phyloP scores from a whole-genome alignment of 345 rosid genomes.

The Corchorus olitorius region DNA sequence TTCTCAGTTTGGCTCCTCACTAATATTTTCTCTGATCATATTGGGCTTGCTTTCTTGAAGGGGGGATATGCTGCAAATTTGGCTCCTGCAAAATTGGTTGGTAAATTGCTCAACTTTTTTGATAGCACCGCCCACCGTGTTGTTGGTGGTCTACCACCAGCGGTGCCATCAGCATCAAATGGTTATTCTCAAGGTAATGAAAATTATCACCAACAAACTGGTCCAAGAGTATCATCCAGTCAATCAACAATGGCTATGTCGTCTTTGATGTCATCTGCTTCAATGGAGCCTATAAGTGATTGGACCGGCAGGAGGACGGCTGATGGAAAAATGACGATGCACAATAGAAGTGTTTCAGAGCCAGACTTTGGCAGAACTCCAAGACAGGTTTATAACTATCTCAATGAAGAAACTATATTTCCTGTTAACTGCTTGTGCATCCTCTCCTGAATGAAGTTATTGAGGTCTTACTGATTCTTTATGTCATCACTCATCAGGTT shows the following conservation, averaged over 20 bases:
- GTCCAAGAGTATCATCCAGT: slow-evolving; percentile 60
- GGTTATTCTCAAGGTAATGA: slow-evolving; percentile 45
- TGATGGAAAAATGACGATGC: slow-evolving; percentile 64
- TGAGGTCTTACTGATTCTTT: slow-evolving; percentile 24
- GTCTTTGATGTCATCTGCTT: slow-evolving; percentile 67
- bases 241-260: slow-evolving; percentile 82
- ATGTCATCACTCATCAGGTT: slow-evolving; percentile 38
- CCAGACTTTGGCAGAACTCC: slow-evolving; percentile 82
- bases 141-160: slow-evolving; percentile 80
- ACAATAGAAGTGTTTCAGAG: slow-evolving; percentile 80
- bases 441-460: slow-evolving; percentile 14
- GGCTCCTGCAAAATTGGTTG: slow-evolving; percentile 75
- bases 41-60: slow-evolving; percentile 39
- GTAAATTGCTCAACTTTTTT: slow-evolving; percentile 74
- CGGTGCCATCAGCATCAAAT: slow-evolving; percentile 46
- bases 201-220: slow-evolving; percentile 42
- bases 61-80: slow-evolving; percentile 75
- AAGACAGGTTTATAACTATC: slow-evolving; percentile 52
- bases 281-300: slow-evolving; percentile 73
- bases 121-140: slow-evolving; percentile 81
- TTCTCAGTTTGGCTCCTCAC: background rate
- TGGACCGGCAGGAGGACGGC: slow-evolving; percentile 64
- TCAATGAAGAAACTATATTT: slow-evolving; percentile 4
- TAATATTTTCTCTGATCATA: slow-evolving; percentile 2
- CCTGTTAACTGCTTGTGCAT: slow-evolving; percentile 14